Evolutionary conservation across 225 moss, liverwort and hornwort species (phyloP).

Genomic region (Marchantia polymorpha): DNA sequence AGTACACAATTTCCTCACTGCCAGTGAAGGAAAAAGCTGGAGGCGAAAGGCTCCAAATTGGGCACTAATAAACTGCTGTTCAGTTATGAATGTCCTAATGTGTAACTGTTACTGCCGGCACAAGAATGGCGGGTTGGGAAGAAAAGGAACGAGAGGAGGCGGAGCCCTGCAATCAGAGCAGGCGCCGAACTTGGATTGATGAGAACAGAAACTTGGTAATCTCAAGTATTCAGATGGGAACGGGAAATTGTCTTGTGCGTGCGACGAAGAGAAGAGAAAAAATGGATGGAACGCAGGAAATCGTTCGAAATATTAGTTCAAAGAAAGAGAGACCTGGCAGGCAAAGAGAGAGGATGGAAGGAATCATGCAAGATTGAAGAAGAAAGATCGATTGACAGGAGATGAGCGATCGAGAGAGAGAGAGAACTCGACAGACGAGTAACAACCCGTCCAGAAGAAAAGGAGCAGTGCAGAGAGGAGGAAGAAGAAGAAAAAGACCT

Average conservation of each 20-base stretch:
- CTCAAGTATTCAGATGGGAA: neutral
- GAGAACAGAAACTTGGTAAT: neutral
- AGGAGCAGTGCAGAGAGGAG: neutral
- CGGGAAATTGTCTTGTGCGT: neutral
- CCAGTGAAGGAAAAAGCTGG: neutral
- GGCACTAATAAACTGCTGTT: constrained; percentile 6
- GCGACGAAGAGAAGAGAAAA: neutral
- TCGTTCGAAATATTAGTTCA: neutral
- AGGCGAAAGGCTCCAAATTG: neutral
- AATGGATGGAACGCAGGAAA: neutral
- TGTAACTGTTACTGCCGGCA: neutral
- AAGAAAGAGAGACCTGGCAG: neutral
- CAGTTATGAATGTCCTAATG: constrained; percentile 10
- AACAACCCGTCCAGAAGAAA: neutral
- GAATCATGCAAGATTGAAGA: neutral
- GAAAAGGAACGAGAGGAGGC: neutral
- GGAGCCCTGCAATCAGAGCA: neutral
- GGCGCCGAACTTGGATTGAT: neutral
- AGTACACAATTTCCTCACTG: constrained; percentile 6
- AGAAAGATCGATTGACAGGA: too few species aligned
- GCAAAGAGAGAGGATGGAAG: neutral
- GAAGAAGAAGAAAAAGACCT: neutral
- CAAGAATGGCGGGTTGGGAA: too few species aligned
- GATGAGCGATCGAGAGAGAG: neutral
- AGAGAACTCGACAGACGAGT: neutral